A percentile compares a stretch with the other conserved stretches of the same genome.
Conservation (phyloP, 169 alveolate genomes). For the Theileria sp. region DNA sequence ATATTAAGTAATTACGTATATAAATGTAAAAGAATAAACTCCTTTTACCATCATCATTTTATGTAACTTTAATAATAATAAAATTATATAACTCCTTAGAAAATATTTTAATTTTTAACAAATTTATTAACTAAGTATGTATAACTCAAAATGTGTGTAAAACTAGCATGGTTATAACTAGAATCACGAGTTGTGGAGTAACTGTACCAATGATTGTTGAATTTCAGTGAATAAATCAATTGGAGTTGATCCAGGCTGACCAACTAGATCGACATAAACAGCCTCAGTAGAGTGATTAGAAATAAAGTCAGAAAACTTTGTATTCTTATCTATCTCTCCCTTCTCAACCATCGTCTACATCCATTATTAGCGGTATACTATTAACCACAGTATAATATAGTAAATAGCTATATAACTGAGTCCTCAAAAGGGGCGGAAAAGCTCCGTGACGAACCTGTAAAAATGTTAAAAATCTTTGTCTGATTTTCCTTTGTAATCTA, state of each 20-base stretch:
- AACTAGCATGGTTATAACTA: too few relatives aligned
- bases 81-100: too few relatives aligned
- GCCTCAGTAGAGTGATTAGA: slow-evolving; percentile 62
- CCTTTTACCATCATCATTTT: too few relatives aligned
- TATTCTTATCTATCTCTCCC: slow-evolving; percentile 43
- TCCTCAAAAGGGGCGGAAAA: too few relatives aligned
- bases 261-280: slow-evolving; percentile 60
- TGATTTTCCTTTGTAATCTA: slow-evolving; percentile 72
- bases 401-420: too few relatives aligned
- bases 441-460: slow-evolving; percentile 55
- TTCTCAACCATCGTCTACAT: slow-evolving; percentile 39
- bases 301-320: slow-evolving; percentile 48
- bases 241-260: slow-evolving; percentile 70
- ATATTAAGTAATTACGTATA: too few relatives aligned
- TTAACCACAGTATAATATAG: too few relatives aligned
- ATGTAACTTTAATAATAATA: too few relatives aligned
- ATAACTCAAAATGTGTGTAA: too few relatives aligned
- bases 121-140: too few relatives aligned
- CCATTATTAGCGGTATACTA: not conserved
- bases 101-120: too few relatives aligned
- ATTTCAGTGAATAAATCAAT: slow-evolving; percentile 59
- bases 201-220: slow-evolving; percentile 32
- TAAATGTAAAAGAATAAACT: too few relatives aligned
- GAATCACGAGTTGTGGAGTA: not conserved
- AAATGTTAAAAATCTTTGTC: slow-evolving; percentile 72